Evolutionary conservation across 2,329 filamentous ascomycete species (phyloP), one percentile per base, ranked within the genome.

Genomic region (Xenosphaeropsis pyriputrescens): DNA sequence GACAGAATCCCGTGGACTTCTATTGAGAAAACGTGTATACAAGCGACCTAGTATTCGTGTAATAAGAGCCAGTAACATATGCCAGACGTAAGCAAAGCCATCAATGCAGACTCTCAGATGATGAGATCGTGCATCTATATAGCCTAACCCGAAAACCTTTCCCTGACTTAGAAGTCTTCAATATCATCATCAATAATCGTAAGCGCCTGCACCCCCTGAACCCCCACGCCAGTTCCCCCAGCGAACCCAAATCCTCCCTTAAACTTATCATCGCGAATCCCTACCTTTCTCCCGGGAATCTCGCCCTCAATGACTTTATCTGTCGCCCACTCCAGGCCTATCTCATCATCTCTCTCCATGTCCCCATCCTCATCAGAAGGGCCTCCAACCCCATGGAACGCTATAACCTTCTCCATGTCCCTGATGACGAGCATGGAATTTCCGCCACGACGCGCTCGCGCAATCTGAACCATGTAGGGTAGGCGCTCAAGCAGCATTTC

Each of bases 121-220:
- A 9, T 26, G 22, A 26, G 8, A 26, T 26, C 22, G 8, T 3
- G 22, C 8, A 3, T 26, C 22, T 26, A 26, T 26, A 26, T 9
- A 9, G 22, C 3, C 8, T 26, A 6, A 3, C 8, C 22, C 22
- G 3, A 26, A 11, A 6, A 6, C 7, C 22, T 26, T 9, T 26
- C 8, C 3, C 8, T 11, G 7, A 26, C 12, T 9, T 26, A 26
- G 8, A 26, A 32, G 46, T 88, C 83, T 55, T 86, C 81, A 53
- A 91, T 89, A 62, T 91, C 84, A 58, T 91, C 84, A 50, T 91
- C 84, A 47, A 78, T 85, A 31, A 89, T 59, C 33, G 85, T 72
- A 45, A 88, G 59, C 49, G 79, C 81, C 54, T 77, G 73, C 43
- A 75, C 68, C 32, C 66, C 61, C 22, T 26, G 7, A 6, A 6